Evolutionary conservation across 495 filamentous ascomycete species (phyloP).

Genomic region (Penicillium alfredii): DNA sequence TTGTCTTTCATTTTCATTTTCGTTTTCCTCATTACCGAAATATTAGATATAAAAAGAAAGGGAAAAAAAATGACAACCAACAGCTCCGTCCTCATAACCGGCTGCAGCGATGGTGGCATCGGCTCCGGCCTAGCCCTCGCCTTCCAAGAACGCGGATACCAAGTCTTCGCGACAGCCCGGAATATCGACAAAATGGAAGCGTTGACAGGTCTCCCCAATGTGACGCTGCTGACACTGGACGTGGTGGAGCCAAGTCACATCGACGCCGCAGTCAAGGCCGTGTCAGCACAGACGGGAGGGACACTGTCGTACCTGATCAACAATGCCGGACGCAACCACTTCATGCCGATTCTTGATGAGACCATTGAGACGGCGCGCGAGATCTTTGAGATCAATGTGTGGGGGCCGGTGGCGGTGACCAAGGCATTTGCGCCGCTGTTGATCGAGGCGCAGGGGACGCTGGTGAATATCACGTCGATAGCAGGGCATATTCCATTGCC

Average conservation of each 20-base stretch:
- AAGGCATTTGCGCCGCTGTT: constrained; percentile 51
- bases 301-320: constrained; percentile 50
- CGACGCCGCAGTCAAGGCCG: constrained; percentile 20
- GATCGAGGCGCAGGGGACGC: constrained; percentile 37
- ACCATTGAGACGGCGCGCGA: constrained; percentile 35
- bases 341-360: constrained; percentile 43
- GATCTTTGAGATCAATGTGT: constrained; percentile 52
- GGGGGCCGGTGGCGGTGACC: constrained; percentile 44
- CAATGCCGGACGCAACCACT: constrained; percentile 45
- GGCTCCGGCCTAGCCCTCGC: constrained; percentile 48
- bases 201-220: constrained; percentile 5
- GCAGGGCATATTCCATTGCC: constrained; percentile 39
- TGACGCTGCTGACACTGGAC: constrained; percentile 16
- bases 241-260: constrained; percentile 32
- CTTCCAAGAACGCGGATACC: constrained; percentile 43
- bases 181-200: constrained; percentile 32
- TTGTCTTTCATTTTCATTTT: no score
- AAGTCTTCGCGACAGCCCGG: constrained; percentile 54
- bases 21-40: no score
- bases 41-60: no score
- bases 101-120: constrained; percentile 48
- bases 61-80: no score
- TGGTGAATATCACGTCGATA: constrained; percentile 48
- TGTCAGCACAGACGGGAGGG: constrained; percentile 13
- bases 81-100: constrained; percentile 46